phyloP scores from a whole-genome alignment of 1,139 yeast species.

The Wickerhamomyces sp. region DNA sequence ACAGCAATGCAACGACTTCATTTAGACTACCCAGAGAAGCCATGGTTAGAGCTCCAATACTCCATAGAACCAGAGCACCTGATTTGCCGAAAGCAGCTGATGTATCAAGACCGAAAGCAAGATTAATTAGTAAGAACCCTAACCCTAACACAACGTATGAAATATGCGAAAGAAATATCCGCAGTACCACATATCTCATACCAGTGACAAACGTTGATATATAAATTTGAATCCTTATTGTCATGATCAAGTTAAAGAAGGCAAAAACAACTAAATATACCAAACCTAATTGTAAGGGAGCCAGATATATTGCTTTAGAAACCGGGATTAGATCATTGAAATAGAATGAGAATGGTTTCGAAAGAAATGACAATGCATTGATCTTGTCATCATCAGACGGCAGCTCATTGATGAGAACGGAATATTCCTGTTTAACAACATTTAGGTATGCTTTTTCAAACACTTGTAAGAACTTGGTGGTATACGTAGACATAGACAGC shows the following conservation, averaged over 20 bases:
- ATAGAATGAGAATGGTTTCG: constrained; percentile 25
- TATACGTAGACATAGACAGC: constrained; percentile 35
- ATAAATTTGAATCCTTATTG: constrained; percentile 46
- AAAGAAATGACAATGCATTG: constrained; percentile 6
- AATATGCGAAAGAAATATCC: constrained; percentile 41
- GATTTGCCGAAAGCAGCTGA: constrained; percentile 49
- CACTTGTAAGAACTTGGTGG: constrained; percentile 33
- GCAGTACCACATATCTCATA: constrained; percentile 40
- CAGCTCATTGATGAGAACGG: constrained; percentile 17
- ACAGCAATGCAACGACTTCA: constrained; percentile 47
- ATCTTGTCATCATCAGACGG: constrained; percentile 13
- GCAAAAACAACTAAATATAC: constrained; percentile 69
- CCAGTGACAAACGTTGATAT: constrained; percentile 42
- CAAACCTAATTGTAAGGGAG: constrained; percentile 69
- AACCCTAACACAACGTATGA: constrained; percentile 52
- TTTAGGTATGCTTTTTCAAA: constrained; percentile 30
- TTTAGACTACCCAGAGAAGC: constrained; percentile 56
- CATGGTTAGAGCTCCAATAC: constrained; percentile 52
- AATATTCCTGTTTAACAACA: constrained; percentile 22
- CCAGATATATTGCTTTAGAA: constrained; percentile 44
- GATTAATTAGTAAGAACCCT: constrained; percentile 50
- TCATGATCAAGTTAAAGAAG: constrained; percentile 52
- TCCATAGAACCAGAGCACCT: constrained; percentile 64
- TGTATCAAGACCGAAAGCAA: constrained; percentile 54
- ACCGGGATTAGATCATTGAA: constrained; percentile 46